Conservation (phyloP, 768 basidiomycete genomes). For the Boletus vinaceobasis region DNA sequence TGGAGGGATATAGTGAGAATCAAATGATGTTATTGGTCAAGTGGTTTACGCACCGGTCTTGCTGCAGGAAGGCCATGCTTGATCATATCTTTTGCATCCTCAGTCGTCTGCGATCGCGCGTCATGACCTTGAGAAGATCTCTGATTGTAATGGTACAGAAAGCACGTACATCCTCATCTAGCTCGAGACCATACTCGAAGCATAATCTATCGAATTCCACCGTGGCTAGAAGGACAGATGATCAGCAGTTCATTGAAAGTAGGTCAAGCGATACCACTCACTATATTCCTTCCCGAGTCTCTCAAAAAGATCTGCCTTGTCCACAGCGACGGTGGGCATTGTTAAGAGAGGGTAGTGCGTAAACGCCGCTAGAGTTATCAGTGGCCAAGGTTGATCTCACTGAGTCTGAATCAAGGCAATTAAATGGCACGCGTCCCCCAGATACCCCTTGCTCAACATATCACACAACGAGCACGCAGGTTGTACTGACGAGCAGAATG, state of each 20-base stretch:
- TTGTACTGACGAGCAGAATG: constrained; percentile 7
- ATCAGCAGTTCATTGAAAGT: constrained; percentile 10
- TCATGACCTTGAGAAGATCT: background rate
- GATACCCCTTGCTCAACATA: constrained; percentile 14
- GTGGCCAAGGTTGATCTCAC: background rate
- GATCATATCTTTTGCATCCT: constrained; percentile 75
- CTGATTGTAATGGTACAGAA: background rate
- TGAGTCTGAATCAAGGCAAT: background rate
- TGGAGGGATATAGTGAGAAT: constrained; percentile 31
- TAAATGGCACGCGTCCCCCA: constrained; percentile 11
- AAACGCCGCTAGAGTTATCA: background rate
- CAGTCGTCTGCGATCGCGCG: constrained; percentile 66
- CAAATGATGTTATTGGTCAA: background rate
- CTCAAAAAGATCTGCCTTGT: constrained; percentile 92
- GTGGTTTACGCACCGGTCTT: constrained; percentile 58
- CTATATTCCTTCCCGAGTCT: constrained; percentile 81
- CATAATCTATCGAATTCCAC: constrained; percentile 94
- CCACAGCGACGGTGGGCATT: constrained; percentile 95
- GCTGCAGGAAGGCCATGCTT: constrained; percentile 84
- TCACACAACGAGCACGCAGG: constrained; percentile 3
- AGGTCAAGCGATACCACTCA: constrained; percentile 33
- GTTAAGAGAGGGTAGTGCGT: constrained; percentile 1
- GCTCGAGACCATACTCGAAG: constrained; percentile 96
- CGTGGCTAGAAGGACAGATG: constrained; percentile 54
- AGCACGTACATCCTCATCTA: constrained; percentile 89